Percentiles rank a stretch among this genome's conserved stretches.
Conservation (phyloP, 345 rosid species). For the Lepidium sativum region DNA sequence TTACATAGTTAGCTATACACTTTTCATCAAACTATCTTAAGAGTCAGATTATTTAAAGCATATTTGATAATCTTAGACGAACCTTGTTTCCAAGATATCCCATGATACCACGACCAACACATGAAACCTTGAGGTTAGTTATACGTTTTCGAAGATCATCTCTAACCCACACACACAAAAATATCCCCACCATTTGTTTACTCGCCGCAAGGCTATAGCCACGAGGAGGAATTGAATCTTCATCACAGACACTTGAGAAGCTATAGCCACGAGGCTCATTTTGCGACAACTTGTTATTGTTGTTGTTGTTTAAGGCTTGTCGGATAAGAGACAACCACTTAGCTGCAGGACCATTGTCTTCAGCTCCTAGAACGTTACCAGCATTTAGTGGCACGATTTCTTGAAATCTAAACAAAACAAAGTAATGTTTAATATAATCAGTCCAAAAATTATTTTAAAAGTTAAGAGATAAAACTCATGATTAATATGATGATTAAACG, state of each 20-base stretch:
- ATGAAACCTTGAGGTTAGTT: conserved; percentile 64
- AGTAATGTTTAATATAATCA: not conserved
- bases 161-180: conserved; percentile 80
- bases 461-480: not conserved
- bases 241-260: conserved; percentile 32
- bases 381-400: conserved; percentile 86
- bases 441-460: not conserved
- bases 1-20: not conserved
- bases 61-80: too few relatives aligned
- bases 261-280: conserved; percentile 37
- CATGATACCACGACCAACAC: conserved; percentile 94
- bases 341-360: conserved; percentile 65
- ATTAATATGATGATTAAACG: not conserved
- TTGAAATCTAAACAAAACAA: conserved; percentile 51
- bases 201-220: conserved; percentile 66
- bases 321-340: conserved; percentile 74
- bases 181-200: conserved; percentile 96
- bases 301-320: conserved; percentile 48
- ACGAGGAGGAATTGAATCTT: not conserved
- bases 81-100: conserved; percentile 97
- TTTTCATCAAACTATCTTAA: not conserved
- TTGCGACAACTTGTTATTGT: conserved; percentile 7
- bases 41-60: not conserved
- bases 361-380: conserved; percentile 78
- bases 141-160: conserved; percentile 50